Percentiles rank a stretch among this genome's conserved stretches.
Conservation (phyloP, 352 stramenopile genomes). For the Globisporangium paddicum region DNA sequence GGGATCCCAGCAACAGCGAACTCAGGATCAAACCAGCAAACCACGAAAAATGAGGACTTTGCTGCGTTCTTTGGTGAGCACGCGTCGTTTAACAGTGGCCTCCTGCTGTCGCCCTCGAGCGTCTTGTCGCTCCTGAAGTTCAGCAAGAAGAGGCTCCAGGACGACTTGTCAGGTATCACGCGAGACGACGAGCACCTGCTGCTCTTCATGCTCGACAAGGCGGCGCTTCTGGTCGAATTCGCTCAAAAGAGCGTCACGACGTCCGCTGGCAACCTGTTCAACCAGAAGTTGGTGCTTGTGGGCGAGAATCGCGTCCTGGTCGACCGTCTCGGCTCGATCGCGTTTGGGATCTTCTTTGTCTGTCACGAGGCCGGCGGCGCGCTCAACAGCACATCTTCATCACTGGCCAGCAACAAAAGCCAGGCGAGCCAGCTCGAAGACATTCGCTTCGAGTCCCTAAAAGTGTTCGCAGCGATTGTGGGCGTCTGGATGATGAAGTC, state of each 20-base stretch:
- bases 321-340: conserved; percentile 16
- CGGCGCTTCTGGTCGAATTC: conserved; percentile 7
- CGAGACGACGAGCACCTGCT: conserved; percentile 21
- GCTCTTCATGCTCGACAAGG: conserved; percentile 15
- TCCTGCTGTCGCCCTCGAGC: conserved; percentile 15
- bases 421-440: conserved; percentile 8
- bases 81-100: conserved; percentile 12
- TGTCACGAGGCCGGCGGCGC: not conserved
- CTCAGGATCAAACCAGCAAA: not conserved
- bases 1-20: not conserved
- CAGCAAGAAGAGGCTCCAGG: conserved; percentile 9
- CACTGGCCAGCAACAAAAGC: not conserved
- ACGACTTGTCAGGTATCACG: not conserved
- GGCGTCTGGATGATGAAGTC: conserved; percentile 19
- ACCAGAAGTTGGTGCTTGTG: conserved; percentile 12
- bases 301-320: conserved; percentile 14
- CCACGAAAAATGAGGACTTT: conserved; percentile 3
- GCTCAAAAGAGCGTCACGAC: conserved; percentile 11
- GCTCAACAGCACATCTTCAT: not conserved
- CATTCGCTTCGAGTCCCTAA: conserved; percentile 15
- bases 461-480: conserved; percentile 13
- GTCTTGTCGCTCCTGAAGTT: conserved; percentile 14
- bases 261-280: conserved; percentile 8
- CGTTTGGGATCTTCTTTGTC: conserved; percentile 16
- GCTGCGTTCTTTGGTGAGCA: conserved; percentile 18